phyloP scores from a whole-genome alignment of 2,329 filamentous ascomycete genomes.

The Colletotrichum tanaceti region DNA sequence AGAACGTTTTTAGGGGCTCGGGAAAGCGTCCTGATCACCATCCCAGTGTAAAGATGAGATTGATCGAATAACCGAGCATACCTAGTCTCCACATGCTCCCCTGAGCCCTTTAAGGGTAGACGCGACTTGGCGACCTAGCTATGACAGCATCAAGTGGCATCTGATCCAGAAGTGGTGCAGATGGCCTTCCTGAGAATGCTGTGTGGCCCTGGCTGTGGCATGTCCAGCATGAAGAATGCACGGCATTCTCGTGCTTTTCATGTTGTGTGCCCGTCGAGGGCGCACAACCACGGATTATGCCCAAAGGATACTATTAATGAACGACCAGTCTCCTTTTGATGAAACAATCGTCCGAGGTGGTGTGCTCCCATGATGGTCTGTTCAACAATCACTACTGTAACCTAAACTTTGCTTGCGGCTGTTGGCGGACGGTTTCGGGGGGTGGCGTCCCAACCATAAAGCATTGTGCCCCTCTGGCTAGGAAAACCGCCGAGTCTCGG shows the following conservation, averaged over 20 bases:
- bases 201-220: background rate
- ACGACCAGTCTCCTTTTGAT: background rate
- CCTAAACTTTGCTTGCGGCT: conserved; percentile 26
- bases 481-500: background rate
- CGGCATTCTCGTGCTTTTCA: conserved; percentile 13
- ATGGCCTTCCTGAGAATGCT: conserved; percentile 18
- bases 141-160: conserved; percentile 23
- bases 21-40: background rate
- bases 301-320: background rate
- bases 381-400: conserved; percentile 19
- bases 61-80: conserved; percentile 7
- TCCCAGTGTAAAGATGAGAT: conserved; percentile 11
- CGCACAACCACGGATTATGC: background rate
- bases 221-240: conserved; percentile 17
- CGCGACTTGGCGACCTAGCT: conserved; percentile 19
- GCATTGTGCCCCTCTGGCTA: conserved; percentile 9
- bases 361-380: conserved; percentile 6
- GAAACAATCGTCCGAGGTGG: conserved; percentile 16
- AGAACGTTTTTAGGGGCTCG: background rate
- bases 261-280: background rate
- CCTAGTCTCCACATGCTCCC: conserved; percentile 7
- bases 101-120: background rate
- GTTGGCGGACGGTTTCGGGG: conserved; percentile 8
- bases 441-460: conserved; percentile 13
- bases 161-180: background rate